phyloP scores from a whole-genome alignment of 257 asterid genomes.

The Ajuga chamaepitys region DNA sequence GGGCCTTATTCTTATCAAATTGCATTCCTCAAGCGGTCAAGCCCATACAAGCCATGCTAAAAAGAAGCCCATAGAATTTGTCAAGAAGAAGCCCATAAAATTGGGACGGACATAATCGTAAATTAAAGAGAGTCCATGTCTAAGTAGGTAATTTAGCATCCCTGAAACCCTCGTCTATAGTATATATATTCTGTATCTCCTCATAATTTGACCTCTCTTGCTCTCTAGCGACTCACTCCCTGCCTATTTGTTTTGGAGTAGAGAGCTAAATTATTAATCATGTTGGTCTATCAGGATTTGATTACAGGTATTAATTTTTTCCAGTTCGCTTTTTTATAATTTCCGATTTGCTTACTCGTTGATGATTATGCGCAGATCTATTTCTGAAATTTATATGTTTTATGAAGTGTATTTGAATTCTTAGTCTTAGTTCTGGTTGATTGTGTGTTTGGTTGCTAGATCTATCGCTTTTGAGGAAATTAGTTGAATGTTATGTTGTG shows the following conservation, averaged over 20 bases:
- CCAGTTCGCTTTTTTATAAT: neutral
- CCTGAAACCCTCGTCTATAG: neutral
- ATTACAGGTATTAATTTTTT: conserved; percentile 16
- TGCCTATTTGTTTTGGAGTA: neutral
- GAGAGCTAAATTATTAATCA: conserved; percentile 18
- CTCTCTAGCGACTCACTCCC: conserved; percentile 5
- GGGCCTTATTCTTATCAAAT: too few relatives aligned
- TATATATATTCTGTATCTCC: neutral
- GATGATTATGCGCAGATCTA: neutral
- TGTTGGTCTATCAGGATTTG: conserved; percentile 38
- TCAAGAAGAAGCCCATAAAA: too few relatives aligned
- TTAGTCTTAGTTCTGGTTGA: neutral
- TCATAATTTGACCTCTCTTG: conserved; percentile 11
- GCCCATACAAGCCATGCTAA: too few relatives aligned
- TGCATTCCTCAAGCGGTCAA: too few relatives aligned
- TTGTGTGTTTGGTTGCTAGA: neutral
- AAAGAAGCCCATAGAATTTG: too few relatives aligned
- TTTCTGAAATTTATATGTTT: neutral
- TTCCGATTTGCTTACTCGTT: neutral
- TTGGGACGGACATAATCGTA: too few relatives aligned
- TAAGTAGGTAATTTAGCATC: neutral
- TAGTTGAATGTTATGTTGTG: neutral
- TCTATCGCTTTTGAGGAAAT: neutral
- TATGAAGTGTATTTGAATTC: too few relatives aligned
- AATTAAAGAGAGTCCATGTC: neutral